A percentile compares a stretch with the other conserved stretches of the same genome.
These are phyloP conservation scores for Lasiodiplodia theobromae DNA, from an alignment of 2,329 filamentous ascomycete genomes.

Conservation along the genomic window DNA sequence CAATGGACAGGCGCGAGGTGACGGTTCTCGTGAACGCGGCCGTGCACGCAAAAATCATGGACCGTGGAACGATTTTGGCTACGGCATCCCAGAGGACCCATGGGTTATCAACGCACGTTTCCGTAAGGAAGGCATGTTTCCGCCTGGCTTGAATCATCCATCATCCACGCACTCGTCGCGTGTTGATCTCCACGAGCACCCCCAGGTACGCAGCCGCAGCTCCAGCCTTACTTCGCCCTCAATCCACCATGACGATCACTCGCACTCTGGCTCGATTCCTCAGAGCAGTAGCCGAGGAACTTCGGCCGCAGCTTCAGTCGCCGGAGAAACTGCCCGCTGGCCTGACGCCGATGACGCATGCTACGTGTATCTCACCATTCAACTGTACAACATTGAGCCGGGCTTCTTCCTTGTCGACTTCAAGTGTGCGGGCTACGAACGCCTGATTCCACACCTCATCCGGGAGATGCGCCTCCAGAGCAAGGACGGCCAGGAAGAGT, in stretches of 20 bases:
- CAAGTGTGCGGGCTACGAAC: conserved; percentile 97
- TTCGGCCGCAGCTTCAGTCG: conserved; percentile 42
- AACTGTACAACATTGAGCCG: conserved; percentile 90
- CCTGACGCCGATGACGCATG: conserved; percentile 69
- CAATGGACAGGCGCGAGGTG: conserved; percentile 27
- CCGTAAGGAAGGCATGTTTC: conserved; percentile 77
- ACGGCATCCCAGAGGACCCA: conserved; percentile 88
- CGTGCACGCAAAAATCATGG: conserved; percentile 52
- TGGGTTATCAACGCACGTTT: conserved; percentile 95
- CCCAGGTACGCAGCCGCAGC: conserved; percentile 20
- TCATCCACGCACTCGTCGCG: conserved; percentile 58
- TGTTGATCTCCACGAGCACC: conserved; percentile 51
- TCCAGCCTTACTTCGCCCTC: conserved; percentile 21
- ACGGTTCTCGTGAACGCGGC: conserved; percentile 38
- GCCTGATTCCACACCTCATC: conserved; percentile 65
- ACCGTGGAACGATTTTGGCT: conserved; percentile 64
- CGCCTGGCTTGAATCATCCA: conserved; percentile 57
- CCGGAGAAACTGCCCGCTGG: conserved; percentile 40
- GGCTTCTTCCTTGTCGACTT: conserved; percentile 95
- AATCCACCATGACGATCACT: conserved; percentile 22
- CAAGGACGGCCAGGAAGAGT: conserved; percentile 27
- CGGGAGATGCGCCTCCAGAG: conserved; percentile 45
- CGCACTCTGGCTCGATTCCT: conserved; percentile 10
- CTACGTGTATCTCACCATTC: conserved; percentile 95
- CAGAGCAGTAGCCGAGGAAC: conserved; percentile 44